These are phyloP conservation scores for Silene noctiflora DNA, from an alignment of 179 eudicot genomes.

Conservation along the genomic window DNA sequence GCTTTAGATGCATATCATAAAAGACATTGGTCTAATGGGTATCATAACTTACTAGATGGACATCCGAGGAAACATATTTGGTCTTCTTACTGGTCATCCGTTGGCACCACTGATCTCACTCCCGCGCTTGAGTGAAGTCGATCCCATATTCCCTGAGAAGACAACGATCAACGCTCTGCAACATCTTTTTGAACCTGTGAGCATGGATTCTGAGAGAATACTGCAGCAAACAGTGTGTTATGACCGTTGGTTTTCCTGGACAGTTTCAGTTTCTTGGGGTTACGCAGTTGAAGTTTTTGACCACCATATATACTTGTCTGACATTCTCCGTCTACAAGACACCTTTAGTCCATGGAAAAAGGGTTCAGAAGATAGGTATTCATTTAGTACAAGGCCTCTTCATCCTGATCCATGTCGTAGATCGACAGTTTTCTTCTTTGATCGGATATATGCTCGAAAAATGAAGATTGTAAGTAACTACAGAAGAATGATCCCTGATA, in stretches of 20 bases:
- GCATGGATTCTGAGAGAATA: constrained; percentile 52
- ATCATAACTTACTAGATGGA: constrained; percentile 43
- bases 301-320: constrained; percentile 37
- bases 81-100: constrained; percentile 63
- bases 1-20: too few relatives aligned
- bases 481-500: constrained; percentile 33
- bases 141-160: constrained; percentile 66
- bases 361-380: constrained; percentile 23
- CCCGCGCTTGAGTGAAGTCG: constrained; percentile 42
- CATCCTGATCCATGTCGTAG: constrained; percentile 54
- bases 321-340: constrained; percentile 37
- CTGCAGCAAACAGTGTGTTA: constrained; percentile 75
- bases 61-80: constrained; percentile 52
- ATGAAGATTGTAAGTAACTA: constrained; percentile 34
- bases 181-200: constrained; percentile 46
- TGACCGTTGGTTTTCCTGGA: constrained; percentile 74
- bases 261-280: constrained; percentile 80
- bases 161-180: constrained; percentile 31
- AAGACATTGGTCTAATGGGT: too few relatives aligned
- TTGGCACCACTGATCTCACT: constrained; percentile 54
- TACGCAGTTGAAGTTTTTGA: constrained; percentile 55
- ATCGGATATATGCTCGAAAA: constrained; percentile 23
- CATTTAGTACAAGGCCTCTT: constrained; percentile 31
- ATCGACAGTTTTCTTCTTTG: constrained; percentile 47
- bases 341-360: constrained; percentile 51